phyloP scores from a whole-genome alignment of 306 rosid species.

The Herpetospermum pedunculosum region DNA sequence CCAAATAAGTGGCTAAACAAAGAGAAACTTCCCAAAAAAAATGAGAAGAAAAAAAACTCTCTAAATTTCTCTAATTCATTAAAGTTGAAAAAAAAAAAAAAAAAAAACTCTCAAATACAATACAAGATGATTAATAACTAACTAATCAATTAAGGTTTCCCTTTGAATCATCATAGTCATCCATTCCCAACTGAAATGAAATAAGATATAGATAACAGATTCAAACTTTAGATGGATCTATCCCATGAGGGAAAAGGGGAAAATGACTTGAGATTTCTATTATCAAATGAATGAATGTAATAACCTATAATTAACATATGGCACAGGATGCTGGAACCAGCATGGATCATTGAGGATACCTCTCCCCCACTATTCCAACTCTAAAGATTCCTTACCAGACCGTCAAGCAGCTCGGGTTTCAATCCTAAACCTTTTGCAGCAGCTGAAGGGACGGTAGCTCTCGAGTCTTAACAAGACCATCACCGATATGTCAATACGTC shows the following conservation, averaged over 20 bases:
- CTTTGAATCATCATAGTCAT: too few relatives aligned
- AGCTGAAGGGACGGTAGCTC: background rate
- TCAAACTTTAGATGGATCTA: background rate
- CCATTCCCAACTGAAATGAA: background rate
- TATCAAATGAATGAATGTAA: background rate
- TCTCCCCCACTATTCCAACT: background rate
- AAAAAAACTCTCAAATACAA: too few relatives aligned
- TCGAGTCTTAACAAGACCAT: background rate
- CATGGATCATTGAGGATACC: background rate
- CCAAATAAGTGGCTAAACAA: too few relatives aligned
- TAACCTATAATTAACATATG: conserved; percentile 9
- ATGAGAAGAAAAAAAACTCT: too few relatives aligned
- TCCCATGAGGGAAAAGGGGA: background rate
- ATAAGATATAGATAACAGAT: background rate
- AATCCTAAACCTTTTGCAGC: background rate
- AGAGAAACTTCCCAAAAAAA: too few relatives aligned
- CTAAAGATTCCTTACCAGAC: background rate
- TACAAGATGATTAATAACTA: too few relatives aligned
- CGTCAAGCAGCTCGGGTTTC: background rate
- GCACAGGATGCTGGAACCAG: conserved; percentile 7
- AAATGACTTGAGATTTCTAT: background rate
- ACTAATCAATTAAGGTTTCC: too few relatives aligned
- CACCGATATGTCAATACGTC: background rate
- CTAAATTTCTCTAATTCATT: too few relatives aligned
- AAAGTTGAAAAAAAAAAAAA: too few relatives aligned